A percentile compares a stretch with the other conserved stretches of the same genome.
Evolutionary conservation across 768 basidiomycete species (phyloP).

Genomic region (Podaxis rugospora): DNA sequence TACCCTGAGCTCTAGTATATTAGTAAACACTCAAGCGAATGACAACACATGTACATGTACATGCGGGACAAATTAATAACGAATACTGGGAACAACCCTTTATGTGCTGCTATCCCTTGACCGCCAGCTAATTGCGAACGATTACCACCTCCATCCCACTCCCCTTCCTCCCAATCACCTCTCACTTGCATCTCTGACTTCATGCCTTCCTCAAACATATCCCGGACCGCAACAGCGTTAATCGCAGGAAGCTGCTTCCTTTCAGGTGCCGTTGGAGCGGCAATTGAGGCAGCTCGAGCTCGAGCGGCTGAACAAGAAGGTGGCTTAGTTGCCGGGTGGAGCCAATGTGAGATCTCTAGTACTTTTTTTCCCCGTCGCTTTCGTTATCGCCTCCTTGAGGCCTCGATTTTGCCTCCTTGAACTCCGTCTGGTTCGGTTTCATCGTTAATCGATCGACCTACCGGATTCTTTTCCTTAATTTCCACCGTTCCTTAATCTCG

Average conservation of each 20-base stretch:
- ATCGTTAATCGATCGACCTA: background rate
- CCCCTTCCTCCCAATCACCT: background rate
- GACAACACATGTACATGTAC: background rate
- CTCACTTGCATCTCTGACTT: background rate
- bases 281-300: background rate
- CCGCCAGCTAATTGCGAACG: background rate
- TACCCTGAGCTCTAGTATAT: background rate
- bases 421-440: background rate
- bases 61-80: background rate
- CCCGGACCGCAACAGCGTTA: background rate
- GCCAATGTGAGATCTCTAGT: conserved; percentile 1
- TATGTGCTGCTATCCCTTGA: background rate
- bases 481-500: background rate
- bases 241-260: background rate
- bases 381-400: background rate
- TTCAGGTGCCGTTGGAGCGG: background rate
- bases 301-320: background rate
- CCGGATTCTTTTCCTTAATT: background rate
- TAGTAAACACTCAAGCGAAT: background rate
- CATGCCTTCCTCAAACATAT: background rate
- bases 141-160: background rate
- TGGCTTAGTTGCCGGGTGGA: background rate
- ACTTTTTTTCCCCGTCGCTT: background rate
- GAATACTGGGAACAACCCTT: background rate
- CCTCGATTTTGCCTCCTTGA: background rate